Evolutionary conservation across 2,329 filamentous ascomycete species (phyloP).

Genomic region (Colletotrichum incanum): DNA sequence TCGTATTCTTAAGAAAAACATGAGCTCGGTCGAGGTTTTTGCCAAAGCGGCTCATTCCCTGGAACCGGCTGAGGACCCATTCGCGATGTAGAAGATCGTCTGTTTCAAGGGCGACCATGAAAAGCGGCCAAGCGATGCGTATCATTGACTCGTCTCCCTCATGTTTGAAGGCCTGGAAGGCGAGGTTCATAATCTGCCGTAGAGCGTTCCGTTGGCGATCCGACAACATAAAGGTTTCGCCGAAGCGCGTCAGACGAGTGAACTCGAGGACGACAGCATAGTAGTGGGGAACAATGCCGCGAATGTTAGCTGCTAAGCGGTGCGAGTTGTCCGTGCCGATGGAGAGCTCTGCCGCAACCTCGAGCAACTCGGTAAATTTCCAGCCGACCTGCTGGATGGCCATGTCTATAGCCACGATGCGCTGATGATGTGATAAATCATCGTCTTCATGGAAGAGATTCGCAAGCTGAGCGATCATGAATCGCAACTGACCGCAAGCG

Average conservation of each 20-base stretch:
- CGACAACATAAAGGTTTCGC: conserved; percentile 35
- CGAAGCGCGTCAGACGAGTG: conserved; percentile 45
- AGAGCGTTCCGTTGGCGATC: conserved; percentile 35
- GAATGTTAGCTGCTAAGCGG: conserved; percentile 53
- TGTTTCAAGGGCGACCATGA: conserved; percentile 55
- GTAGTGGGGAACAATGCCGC: conserved; percentile 54
- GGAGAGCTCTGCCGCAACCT: conserved; percentile 48
- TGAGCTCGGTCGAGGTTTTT: conserved; percentile 52
- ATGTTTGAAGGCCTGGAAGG: conserved; percentile 53
- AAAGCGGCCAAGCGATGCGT: conserved; percentile 54
- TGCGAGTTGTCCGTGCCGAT: conserved; percentile 48
- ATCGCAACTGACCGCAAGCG: conserved; percentile 51
- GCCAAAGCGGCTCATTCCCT: conserved; percentile 50
- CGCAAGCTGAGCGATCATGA: conserved; percentile 51
- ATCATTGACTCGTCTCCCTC: conserved; percentile 51
- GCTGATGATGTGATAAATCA: conserved; percentile 44
- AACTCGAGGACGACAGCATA: conserved; percentile 53
- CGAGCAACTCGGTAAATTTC: conserved; percentile 48
- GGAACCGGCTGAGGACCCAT: conserved; percentile 53
- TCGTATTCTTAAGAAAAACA: conserved; percentile 47
- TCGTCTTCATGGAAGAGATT: conserved; percentile 44
- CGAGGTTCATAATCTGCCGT: conserved; percentile 51
- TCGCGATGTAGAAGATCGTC: conserved; percentile 51
- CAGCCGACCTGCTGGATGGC: conserved; percentile 46
- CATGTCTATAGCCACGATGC: conserved; percentile 42